Evolutionary conservation across 2,329 filamentous ascomycete species (phyloP).

Genomic region (Calonectria montana): DNA sequence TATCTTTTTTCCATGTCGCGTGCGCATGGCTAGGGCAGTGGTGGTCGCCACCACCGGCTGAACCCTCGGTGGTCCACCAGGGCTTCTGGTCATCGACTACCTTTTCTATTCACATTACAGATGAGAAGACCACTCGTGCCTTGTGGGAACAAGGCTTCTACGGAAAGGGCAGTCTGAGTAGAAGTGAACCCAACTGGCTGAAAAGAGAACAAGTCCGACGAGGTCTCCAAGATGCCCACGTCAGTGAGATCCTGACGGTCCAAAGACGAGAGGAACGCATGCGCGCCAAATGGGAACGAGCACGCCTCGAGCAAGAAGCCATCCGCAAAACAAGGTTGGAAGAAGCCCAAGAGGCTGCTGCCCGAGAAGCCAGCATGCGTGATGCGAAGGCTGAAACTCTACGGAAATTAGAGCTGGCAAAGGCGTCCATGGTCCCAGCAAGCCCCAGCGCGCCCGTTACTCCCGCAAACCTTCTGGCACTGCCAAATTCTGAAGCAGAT

Average conservation of each 20-base stretch:
- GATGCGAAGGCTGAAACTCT: constrained; percentile 17
- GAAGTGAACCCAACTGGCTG: constrained; percentile 95
- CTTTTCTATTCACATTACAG: constrained; percentile 84
- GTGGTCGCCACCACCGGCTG: constrained; percentile 73
- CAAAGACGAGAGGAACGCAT: constrained; percentile 83
- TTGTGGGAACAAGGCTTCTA: constrained; percentile 98
- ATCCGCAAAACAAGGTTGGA: constrained; percentile 75
- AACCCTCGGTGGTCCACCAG: constrained; percentile 73
- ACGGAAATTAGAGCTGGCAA: constrained; percentile 15
- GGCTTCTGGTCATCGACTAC: constrained; percentile 87
- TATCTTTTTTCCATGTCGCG: constrained; percentile 85
- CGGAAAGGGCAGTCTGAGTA: constrained; percentile 91
- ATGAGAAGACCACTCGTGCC: constrained; percentile 79
- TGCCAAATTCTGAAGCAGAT: constrained; percentile 10
- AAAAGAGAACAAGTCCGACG: constrained; percentile 81
- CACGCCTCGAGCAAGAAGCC: constrained; percentile 85
- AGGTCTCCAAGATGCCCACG: constrained; percentile 72
- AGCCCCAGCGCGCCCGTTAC: constrained; percentile 54
- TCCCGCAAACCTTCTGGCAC: constrained; percentile 51
- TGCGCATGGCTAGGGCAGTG: constrained; percentile 82
- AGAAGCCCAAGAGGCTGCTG: constrained; percentile 53
- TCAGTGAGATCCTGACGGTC: constrained; percentile 85
- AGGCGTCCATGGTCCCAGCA: constrained; percentile 7
- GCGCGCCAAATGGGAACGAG: constrained; percentile 89
- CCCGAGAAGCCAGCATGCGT: constrained; percentile 27